Evolutionary conservation across 2,329 filamentous ascomycete species (phyloP), one percentile per base, ranked within the genome.

Genomic region (Macroventuria anomochaeta): DNA sequence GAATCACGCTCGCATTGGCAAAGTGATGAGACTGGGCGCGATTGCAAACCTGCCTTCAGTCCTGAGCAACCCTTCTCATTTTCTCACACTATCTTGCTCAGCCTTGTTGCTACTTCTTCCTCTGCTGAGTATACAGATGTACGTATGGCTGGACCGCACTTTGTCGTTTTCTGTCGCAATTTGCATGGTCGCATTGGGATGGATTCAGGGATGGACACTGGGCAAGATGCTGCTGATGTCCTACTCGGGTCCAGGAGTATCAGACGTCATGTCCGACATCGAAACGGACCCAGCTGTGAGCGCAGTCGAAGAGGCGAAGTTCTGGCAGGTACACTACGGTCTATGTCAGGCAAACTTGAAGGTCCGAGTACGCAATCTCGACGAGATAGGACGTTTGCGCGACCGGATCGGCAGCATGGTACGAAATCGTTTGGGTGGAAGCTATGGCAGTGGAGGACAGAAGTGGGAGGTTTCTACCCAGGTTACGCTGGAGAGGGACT

Each of bases 241-340:
- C 3, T 97, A 96, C 72, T 75, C 77, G 26, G 81, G 82, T 10
- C 72, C 75, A 36, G 73, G 85, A 3, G 86, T 95, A 1, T 81
- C 85, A 3, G 86, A 88, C 18, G 88, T 96, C n/a, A 81, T 97
- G 65, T 84, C 85, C 50, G 91, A 96, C 72, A 93, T 99, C 44
- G 88, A 92, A 72, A 83, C 86, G 1, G 92, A 97, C 65, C 86
- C 89, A 1, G 83, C 84, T 49, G 86, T 97, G 21, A 83, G 84
- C 37, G 83, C 83, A 1, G 86, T 99, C 39, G 91, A 97, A 53
- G 93, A 97, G 68, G 93, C 93, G 1, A 88, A 92, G 70, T 96
- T 99, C 75, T 99, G 95, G 95, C 95, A 99, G 78, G 95, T 97
- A 12, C 95, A 99, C 76, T 97, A 97, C 72, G 93, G 93, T 1